A percentile compares a stretch with the other conserved stretches of the same genome.
phyloP scores from a whole-genome alignment of 495 filamentous ascomycete genomes.

The Neurospora tetraspora region DNA sequence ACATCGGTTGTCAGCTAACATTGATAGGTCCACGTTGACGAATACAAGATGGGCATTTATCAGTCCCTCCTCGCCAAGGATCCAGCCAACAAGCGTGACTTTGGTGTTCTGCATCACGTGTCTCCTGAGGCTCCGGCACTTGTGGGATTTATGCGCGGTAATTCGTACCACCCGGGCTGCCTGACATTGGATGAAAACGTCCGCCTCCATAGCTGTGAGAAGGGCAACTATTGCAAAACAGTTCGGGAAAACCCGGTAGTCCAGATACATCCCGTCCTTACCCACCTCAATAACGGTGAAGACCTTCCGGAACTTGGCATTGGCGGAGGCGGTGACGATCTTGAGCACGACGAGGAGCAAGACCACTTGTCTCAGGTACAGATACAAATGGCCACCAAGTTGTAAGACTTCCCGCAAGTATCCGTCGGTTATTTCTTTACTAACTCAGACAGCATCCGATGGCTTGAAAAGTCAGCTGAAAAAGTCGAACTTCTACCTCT shows the following conservation, averaged over 20 bases:
- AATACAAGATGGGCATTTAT: conserved; percentile 70
- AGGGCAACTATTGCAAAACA: conserved; percentile 51
- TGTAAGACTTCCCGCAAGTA: conserved; percentile 32
- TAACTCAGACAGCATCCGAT: conserved; percentile 8
- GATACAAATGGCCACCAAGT: conserved; percentile 35
- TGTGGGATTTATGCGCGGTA: conserved; percentile 69
- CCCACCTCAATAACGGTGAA: conserved; percentile 37
- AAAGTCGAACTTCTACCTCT: conserved; percentile 16
- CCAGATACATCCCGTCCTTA: conserved; percentile 71
- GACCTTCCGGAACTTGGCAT: conserved; percentile 65
- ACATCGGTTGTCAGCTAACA: conserved; percentile 3
- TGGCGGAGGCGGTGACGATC: conserved; percentile 70
- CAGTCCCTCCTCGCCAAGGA: conserved; percentile 44
- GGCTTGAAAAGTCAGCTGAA: conserved; percentile 10
- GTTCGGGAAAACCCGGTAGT: conserved; percentile 51
- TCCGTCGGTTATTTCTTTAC: too few species aligned
- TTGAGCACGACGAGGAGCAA: conserved; percentile 54
- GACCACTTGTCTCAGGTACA: conserved; percentile 41
- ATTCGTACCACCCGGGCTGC: conserved; percentile 55
- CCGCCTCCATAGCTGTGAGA: conserved; percentile 86
- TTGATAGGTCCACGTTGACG: conserved; percentile 65
- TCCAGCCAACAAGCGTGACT: conserved; percentile 11
- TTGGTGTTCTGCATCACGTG: conserved; percentile 27
- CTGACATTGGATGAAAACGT: conserved; percentile 53
- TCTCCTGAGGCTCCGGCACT: conserved; percentile 54